Evolutionary conservation across 2,329 filamentous ascomycete genomes (phyloP).

Genomic region (Sphaceloma murrayae): DNA sequence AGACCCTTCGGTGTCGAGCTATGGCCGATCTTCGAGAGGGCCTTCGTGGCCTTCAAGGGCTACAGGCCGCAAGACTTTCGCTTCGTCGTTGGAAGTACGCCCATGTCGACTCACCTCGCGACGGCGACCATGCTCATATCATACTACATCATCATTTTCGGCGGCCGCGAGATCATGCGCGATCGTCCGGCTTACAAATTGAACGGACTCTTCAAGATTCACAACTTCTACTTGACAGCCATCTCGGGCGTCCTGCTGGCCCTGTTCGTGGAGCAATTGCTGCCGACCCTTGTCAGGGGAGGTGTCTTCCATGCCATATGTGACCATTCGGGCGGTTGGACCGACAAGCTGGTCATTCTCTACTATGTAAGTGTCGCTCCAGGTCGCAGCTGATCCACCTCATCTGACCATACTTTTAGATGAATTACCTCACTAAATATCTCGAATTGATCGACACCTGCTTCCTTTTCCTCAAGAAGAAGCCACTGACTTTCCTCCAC

Average conservation of each 20-base stretch:
- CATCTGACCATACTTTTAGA: constrained; percentile 43
- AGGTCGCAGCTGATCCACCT: background rate
- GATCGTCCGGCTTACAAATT: constrained; percentile 76
- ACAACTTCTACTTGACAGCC: constrained; percentile 88
- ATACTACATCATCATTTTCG: constrained; percentile 92
- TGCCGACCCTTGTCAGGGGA: constrained; percentile 68
- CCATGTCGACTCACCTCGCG: constrained; percentile 81
- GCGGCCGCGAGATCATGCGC: constrained; percentile 86
- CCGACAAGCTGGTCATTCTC: constrained; percentile 79
- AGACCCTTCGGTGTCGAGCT: constrained; percentile 82
- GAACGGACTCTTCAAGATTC: constrained; percentile 81
- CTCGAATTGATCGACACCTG: constrained; percentile 90
- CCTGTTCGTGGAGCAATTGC: constrained; percentile 83
- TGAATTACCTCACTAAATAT: constrained; percentile 98
- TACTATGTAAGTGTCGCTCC: constrained; percentile 74
- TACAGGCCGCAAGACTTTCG: constrained; percentile 79
- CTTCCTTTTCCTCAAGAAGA: constrained; percentile 99
- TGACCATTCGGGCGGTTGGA: constrained; percentile 75
- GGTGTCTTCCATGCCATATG: constrained; percentile 90
- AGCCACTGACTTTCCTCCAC: constrained; percentile 97
- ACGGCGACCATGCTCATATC: constrained; percentile 69
- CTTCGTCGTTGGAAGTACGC: constrained; percentile 71
- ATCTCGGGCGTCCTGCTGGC: constrained; percentile 72
- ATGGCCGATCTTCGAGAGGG: constrained; percentile 92
- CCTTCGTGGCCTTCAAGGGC: constrained; percentile 64